phyloP scores from a whole-genome alignment of 2,329 filamentous ascomycete species.

The Lecanicillium sp. region DNA sequence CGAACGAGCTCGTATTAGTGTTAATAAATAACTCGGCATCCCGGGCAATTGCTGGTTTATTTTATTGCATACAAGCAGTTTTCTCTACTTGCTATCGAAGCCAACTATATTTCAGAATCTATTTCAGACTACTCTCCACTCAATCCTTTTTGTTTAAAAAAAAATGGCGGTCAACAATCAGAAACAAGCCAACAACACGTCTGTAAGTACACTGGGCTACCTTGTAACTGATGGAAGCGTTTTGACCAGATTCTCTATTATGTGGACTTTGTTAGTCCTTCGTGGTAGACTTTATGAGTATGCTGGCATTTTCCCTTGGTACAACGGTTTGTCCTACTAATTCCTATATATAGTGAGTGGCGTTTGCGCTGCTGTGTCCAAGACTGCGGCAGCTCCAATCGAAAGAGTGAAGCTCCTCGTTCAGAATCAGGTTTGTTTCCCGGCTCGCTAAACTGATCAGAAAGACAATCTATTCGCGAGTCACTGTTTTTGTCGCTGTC shows the following conservation, averaged over 20 bases:
- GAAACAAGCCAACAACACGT: not conserved
- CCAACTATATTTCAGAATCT: not conserved
- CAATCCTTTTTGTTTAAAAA: not conserved
- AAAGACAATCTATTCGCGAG: not conserved
- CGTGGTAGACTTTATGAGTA: not conserved
- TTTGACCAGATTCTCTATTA: not conserved
- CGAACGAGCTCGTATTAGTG: too few species aligned
- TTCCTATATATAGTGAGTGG: conserved; percentile 73
- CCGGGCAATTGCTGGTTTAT: too few species aligned
- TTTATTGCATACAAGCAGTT: too few species aligned
- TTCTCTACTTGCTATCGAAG: not conserved
- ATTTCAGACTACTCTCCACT: conserved; percentile 1
- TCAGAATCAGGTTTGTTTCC: conserved; percentile 90
- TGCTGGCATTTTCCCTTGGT: not conserved
- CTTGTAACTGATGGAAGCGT: not conserved
- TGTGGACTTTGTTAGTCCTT: not conserved
- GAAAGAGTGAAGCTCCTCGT: conserved; percentile 99
- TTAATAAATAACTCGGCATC: too few species aligned
- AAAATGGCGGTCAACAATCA: not conserved
- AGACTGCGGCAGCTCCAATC: conserved; percentile 98
- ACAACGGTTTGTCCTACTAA: conserved; percentile 14
- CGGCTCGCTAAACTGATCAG: not conserved
- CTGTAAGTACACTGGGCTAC: not conserved
- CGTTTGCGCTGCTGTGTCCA: conserved; percentile 99
- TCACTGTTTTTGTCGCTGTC: conserved; percentile 5